Percentiles rank a stretch among this genome's conserved stretches.
Conservation (phyloP, 345 rosid species). For the Gynandropsis gynandra region DNA sequence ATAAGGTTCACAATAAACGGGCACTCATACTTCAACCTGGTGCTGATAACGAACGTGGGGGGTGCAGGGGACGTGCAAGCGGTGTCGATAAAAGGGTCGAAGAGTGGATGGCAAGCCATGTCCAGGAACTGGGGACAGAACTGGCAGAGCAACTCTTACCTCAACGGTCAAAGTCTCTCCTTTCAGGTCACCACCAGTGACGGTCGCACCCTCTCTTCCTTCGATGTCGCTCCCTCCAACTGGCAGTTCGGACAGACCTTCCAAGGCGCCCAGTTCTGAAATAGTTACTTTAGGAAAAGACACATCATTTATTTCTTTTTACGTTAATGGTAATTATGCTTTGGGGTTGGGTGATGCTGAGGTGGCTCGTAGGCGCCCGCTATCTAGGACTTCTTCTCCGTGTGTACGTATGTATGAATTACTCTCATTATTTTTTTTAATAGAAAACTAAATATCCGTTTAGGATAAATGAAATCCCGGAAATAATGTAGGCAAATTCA, state of each 20-base stretch:
- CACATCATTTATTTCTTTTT: conserved; percentile 4
- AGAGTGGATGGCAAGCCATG: conserved; percentile 83
- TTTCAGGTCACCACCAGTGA: conserved; percentile 91
- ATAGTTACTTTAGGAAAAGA: no score
- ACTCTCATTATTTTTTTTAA: no score
- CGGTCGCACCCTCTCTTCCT: conserved; percentile 61
- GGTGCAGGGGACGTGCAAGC: conserved; percentile 81
- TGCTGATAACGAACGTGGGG: conserved; percentile 69
- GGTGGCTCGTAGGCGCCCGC: conserved; percentile 81
- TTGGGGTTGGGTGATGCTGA: conserved; percentile 49
- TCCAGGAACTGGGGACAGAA: conserved; percentile 99
- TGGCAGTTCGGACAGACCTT: conserved; percentile 98
- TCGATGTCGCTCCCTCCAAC: conserved; percentile 41
- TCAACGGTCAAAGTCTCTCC: conserved; percentile 77
- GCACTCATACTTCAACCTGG: conserved; percentile 92
- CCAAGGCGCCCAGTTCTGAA: conserved; percentile 53
- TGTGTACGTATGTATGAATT: no score
- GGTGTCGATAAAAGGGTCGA: conserved; percentile 86
- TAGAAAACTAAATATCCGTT: no score
- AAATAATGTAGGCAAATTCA: no score
- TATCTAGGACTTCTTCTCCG: conserved; percentile 30
- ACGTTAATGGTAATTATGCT: conserved; percentile 1
- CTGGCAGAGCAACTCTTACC: conserved; percentile 90
- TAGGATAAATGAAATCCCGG: no score
- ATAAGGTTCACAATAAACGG: conserved; percentile 83